Conservation (phyloP, 345 rosid species). For the Ricinus communis region DNA sequence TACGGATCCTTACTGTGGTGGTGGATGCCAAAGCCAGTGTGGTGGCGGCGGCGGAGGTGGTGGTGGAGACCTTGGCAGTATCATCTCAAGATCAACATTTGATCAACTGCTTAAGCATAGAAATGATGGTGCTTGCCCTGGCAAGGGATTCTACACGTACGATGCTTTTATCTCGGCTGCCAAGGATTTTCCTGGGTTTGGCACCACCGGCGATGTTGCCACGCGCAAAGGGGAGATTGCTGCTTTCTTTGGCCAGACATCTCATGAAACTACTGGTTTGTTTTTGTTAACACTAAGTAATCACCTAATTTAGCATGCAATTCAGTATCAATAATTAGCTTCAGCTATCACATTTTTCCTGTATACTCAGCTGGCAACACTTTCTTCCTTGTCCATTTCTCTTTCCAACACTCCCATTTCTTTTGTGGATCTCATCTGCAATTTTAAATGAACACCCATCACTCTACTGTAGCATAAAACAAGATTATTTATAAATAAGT, state of each 20-base stretch:
- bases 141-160: neutral
- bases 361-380: too few species aligned
- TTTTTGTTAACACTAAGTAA: neutral
- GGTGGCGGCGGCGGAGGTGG: neutral
- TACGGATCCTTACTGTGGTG: too few species aligned
- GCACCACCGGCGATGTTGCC: neutral
- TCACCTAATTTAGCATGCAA: too few species aligned
- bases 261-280: neutral
- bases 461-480: too few species aligned
- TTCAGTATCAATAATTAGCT: too few species aligned
- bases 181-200: neutral
- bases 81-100: neutral
- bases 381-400: too few species aligned
- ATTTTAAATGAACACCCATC: too few species aligned
- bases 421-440: too few species aligned
- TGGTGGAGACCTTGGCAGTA: neutral
- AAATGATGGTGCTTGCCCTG: neutral
- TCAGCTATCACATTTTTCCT: too few species aligned
- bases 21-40: too few species aligned
- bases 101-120: neutral
- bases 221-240: neutral
- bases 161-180: neutral
- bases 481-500: too few species aligned
- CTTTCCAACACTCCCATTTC: too few species aligned
- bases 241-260: conserved; percentile 1